Base-by-base conservation (phyloP, 305 asterid species). In the Fraxinus sp. region DNA sequence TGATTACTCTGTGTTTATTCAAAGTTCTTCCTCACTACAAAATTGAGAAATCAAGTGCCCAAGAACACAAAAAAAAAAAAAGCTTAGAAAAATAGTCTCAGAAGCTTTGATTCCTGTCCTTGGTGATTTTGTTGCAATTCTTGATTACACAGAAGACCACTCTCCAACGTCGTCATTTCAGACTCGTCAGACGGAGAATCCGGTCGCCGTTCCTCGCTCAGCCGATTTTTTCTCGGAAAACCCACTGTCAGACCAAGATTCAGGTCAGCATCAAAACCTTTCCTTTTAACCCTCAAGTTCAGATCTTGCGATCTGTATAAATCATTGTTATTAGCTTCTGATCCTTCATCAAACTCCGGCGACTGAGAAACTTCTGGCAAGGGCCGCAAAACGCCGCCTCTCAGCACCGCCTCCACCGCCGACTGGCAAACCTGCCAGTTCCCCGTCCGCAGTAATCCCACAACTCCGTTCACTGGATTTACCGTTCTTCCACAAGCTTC, bases 401-500 rank as follows among this genome's bases (percentile, higher is more conserved):
- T 88, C 37, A 91, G 91, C 76, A 92, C 97, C 73, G 95, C 90
- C 87, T 92, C 95, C 85, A 88, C 94, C 57, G 95, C 93, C 28
- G 93, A 79, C 88, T 89, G 94, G 84, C 97, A 93, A 39, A 86
- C 79, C 81, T 88, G 92, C 97, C 97, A 93, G 81, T 90, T 91
- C 30, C 95, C 94, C 20, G 90, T 89, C 93, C 90, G 86, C 39
- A 91, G 33, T 81, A 91, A 68, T 7, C 97, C 97, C 72, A 91
- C 89, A 0, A 90, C 95, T 37, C 94, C 94, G 87, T 84, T 91
- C 10, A 93, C 95, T 49, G 95, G 97, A 37, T 91, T 93, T 78
- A 93, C 91, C 3, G 94, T 93, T 81, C 95, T 79, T 32, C 95
- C 95, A 74, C 97, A 92, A 18, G 97, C 94, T 84, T 92, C 95